These are phyloP conservation scores for Nigrograna mackinnonii DNA, from an alignment of 2,329 filamentous ascomycete genomes.

Conservation along the genomic window DNA sequence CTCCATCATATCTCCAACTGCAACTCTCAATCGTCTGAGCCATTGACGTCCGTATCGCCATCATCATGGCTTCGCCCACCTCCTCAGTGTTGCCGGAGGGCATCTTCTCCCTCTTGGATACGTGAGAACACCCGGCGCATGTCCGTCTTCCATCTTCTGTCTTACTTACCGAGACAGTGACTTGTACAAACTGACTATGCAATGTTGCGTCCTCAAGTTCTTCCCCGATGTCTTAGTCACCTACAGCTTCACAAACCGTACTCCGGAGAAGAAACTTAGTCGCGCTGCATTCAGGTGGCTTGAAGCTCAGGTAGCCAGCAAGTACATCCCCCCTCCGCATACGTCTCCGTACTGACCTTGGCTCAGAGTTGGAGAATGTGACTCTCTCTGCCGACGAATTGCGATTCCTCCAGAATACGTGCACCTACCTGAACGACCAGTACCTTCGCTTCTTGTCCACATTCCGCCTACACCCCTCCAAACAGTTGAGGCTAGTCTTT, in stretches of 20 bases:
- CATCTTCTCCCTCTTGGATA: constrained; percentile 52
- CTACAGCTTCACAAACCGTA: constrained; percentile 94
- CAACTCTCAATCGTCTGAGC: constrained; percentile 1
- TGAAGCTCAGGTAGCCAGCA: constrained; percentile 78
- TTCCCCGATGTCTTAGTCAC: constrained; percentile 81
- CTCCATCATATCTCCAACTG: not conserved
- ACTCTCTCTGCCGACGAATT: constrained; percentile 79
- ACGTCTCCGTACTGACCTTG: constrained; percentile 9
- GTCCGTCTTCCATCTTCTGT: not conserved
- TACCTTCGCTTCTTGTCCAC: constrained; percentile 82
- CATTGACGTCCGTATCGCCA: not conserved
- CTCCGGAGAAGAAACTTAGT: constrained; percentile 88
- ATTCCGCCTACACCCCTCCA: constrained; percentile 78
- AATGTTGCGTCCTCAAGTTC: constrained; percentile 84
- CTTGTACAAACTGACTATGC: constrained; percentile 98
- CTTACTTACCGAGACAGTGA: constrained; percentile 52
- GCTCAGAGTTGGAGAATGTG: constrained; percentile 77
- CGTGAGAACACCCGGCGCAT: constrained; percentile 26
- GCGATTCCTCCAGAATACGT: constrained; percentile 75
- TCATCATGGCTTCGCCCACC: constrained; percentile 21
- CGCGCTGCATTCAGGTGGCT: constrained; percentile 85
- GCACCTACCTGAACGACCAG: constrained; percentile 74
- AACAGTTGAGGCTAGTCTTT: constrained; percentile 78
- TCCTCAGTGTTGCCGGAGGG: constrained; percentile 38
- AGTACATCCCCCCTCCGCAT: not conserved